Base-by-base conservation (phyloP, 768 basidiomycete species). In the Rhodosporidiobolus sp. region DNA sequence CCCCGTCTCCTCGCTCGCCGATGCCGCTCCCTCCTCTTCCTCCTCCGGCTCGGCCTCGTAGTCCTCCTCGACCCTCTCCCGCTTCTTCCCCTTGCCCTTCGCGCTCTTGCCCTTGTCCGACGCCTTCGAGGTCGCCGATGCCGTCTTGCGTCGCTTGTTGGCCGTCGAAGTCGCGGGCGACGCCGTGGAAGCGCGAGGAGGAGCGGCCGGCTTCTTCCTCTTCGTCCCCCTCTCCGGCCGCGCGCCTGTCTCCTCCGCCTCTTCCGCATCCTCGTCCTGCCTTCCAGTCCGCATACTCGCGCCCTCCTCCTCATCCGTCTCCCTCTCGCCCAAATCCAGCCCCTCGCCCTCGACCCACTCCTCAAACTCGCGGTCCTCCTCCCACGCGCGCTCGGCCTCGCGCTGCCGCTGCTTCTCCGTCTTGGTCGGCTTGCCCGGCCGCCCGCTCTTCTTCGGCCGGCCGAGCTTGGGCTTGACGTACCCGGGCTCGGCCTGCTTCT, bases 351-450 rank as follows among this genome's bases (percentile, higher is more conserved):
- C 38, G 10, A 3, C 38, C 58, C n/a, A 9, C 58, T 2, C 28
- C 38, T 38, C 24, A 22, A 43, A 9, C 38, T 53, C 62, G 28
- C 24, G 30, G 22, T 26, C 62, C 34, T 54, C 63, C 26, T 48
- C 58, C 8, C 56, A 28, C 30, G 58, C 52, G 34, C 32, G 34
- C 43, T 46, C 53, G 43, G 16, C 12, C 43, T 54, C 26, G 48
- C 54, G 53, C 69, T 52, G 57, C 28, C 45, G n/a, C 28, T 35
- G 12, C 65, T 67, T 48, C 49, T 50, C 35, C n/a, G 32, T 35
- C 19, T 56, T 53, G 38, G 58, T 45, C 28, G 45, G 54, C 45
- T 64, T 64, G 0, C 9, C 8, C 12, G 48, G 62, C 7, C 11
- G 5, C 28, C 9, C 34, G 43, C 24, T 22, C 11, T 35, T 30